Evolutionary conservation across 75 land plant genomes (phyloP), one percentile per base, ranked within the genome.

Genomic region (Pinus taeda): DNA sequence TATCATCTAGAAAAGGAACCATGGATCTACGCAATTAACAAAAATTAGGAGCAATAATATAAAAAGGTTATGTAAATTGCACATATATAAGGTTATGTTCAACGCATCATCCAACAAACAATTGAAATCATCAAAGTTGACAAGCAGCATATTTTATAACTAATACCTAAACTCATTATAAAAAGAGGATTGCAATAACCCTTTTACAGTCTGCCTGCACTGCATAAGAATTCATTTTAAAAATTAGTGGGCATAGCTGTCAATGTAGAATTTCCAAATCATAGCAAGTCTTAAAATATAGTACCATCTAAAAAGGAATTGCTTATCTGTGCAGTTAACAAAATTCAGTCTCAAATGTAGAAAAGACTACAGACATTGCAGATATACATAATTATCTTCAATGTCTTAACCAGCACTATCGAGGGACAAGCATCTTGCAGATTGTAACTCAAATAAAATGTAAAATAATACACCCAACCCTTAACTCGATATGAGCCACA

Each of bases 121-220:
- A 42, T 42, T 8, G 4, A 42, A 20, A 69, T 69, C 53, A 21
- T 42, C 21, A 3, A 69, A 69, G n/a, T 65, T 30, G 39, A 69
- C 45, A 69, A n/a, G 14, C 42, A 69, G 72, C 17, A 67, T 67
- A 22, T 20, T 20, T 42, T 49, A 49, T 9, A 49, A 9, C 55
- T 49, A 49, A 49, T 1, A 11, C 55, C 55, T 49, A 49, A 49
- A 49, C 12, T 49, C 2, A 9, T 84, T 73, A 56, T 80, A 76
- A 81, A 94, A 94, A 67, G 82, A 78, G 73, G 93, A 87, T 36
- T 61, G 75, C 78, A 94, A 90, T 39, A 81, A 76, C 21, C 1
- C 42, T 69, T 69, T n/a, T 42, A 42, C 22, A 20, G 20, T 69
- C 55, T 69, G 55, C 22, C 55, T 69, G 72, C 55, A 69, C 72